Base-by-base conservation (phyloP, 2,329 filamentous ascomycete genomes). In the Curvularia lunata region DNA sequence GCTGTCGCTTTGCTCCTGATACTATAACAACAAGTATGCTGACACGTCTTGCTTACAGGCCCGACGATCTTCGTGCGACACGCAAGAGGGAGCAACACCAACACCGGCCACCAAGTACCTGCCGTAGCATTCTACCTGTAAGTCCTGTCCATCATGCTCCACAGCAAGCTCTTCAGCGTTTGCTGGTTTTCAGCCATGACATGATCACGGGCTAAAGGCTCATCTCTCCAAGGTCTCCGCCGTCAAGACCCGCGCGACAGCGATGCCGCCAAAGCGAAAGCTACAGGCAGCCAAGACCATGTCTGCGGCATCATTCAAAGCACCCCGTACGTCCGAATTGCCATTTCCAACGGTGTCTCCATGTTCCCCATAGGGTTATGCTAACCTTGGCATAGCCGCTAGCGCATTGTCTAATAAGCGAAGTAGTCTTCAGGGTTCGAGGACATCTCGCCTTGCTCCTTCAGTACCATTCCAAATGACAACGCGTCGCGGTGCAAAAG, bases 401-500 rank as follows among this genome's bases (percentile, higher is more conserved):
- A 74, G 73, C 66, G 64, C 68, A 58, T 57, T 58, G 41, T 54
- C 65, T 70, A 77, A 66, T 73, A 77, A 75, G 73, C 75, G 71
- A 77, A 71, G 63, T 68, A 69, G 61, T 70, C 58, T 65, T 63
- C 70, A 67, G 58, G 67, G 67, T 65, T 65, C 59, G 56, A 75
- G 68, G 65, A 65, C 71, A 61, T 75, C 75, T 63, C 72, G 78
- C 65, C 78, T 81, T 62, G 77, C 78, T 70, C 79, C 80, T 62
- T 79, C 79, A 58, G 75, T 78, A 71, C 78, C 79, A 52, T 73
- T 81, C 67, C 79, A 81, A 70, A 83, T 83, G 80, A 82, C 77
- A 56, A 82, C 80, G 49, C 76, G 80, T 56, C 75, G 74, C 66
- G 75, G 76, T 71, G 73, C 74, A 67, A 76, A 75, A 61, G 73